Conservation (phyloP, 2,329 filamentous ascomycete species). For the Penicillium sp. region DNA sequence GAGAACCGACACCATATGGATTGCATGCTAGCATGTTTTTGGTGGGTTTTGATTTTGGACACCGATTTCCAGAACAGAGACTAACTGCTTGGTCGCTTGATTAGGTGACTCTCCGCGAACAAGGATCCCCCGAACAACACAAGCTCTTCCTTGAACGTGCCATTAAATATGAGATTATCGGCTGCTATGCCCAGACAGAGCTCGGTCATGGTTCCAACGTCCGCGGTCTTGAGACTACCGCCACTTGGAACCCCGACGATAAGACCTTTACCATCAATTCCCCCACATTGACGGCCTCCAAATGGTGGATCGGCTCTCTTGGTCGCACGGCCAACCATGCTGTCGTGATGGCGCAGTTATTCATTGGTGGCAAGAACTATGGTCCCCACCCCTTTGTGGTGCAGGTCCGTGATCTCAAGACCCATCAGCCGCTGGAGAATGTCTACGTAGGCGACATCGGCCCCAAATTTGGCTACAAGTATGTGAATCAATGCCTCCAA, state of each 20-base stretch:
- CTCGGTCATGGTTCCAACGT: constrained; percentile 74
- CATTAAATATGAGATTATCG: constrained; percentile 64
- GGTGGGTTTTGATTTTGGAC: constrained; percentile 36
- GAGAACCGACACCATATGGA: constrained; percentile 67
- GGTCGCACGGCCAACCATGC: constrained; percentile 71
- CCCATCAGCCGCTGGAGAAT: constrained; percentile 62
- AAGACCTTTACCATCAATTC: constrained; percentile 72
- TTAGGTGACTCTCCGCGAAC: constrained; percentile 62
- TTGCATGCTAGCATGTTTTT: constrained; percentile 67
- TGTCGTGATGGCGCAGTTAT: constrained; percentile 71
- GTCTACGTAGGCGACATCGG: constrained; percentile 74
- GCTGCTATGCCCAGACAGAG: constrained; percentile 77
- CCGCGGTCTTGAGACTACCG: constrained; percentile 64
- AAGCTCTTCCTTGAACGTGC: constrained; percentile 65
- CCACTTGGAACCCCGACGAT: constrained; percentile 66
- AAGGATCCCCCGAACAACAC: constrained; percentile 67
- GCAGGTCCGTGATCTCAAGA: constrained; percentile 64
- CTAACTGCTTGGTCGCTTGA: background rate
- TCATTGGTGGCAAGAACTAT: constrained; percentile 60
- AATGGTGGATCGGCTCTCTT: constrained; percentile 80
- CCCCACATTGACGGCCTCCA: constrained; percentile 66
- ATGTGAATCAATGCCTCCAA: constrained; percentile 14
- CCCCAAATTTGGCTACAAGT: constrained; percentile 70
- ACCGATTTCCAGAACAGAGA: no score
- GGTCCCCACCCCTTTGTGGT: constrained; percentile 75